phyloP scores from a whole-genome alignment of 2,329 filamentous ascomycete genomes.

The Cladosporium sp. region DNA sequence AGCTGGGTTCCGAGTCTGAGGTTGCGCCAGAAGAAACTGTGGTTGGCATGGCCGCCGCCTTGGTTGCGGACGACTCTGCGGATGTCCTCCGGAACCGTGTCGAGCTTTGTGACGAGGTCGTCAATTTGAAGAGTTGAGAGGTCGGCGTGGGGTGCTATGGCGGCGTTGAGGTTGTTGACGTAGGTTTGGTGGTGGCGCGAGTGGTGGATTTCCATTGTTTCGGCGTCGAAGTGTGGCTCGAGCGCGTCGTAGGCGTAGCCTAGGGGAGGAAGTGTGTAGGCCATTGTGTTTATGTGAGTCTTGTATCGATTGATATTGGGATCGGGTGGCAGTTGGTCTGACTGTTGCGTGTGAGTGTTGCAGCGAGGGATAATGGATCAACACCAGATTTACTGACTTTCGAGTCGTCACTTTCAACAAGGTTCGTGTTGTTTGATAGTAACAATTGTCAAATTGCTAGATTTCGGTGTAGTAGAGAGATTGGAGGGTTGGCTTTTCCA shows the following conservation, averaged over 20 bases:
- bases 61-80: slow-evolving; percentile 50
- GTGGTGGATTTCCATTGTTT: slow-evolving; percentile 81
- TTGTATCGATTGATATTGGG: slow-evolving; percentile 12
- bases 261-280: slow-evolving; percentile 28
- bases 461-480: neutral
- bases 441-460: too few relatives aligned
- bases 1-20: slow-evolving; percentile 56
- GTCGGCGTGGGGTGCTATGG: slow-evolving; percentile 54
- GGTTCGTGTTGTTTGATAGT: neutral
- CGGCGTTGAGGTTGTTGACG: slow-evolving; percentile 69
- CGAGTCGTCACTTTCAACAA: neutral
- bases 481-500: neutral
- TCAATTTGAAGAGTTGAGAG: slow-evolving; percentile 49
- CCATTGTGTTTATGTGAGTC: neutral
- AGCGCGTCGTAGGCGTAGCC: slow-evolving; percentile 52
- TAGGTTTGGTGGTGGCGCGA: slow-evolving; percentile 76
- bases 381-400: neutral
- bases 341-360: neutral
- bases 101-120: slow-evolving; percentile 45
- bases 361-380: neutral
- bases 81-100: slow-evolving; percentile 55
- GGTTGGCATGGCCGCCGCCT: slow-evolving; percentile 89
- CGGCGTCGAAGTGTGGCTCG: slow-evolving; percentile 67
- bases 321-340: neutral
- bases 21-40: slow-evolving; percentile 88